Base-by-base conservation (phyloP, 108 stramenopile genomes). In the Fistulifera solaris region DNA sequence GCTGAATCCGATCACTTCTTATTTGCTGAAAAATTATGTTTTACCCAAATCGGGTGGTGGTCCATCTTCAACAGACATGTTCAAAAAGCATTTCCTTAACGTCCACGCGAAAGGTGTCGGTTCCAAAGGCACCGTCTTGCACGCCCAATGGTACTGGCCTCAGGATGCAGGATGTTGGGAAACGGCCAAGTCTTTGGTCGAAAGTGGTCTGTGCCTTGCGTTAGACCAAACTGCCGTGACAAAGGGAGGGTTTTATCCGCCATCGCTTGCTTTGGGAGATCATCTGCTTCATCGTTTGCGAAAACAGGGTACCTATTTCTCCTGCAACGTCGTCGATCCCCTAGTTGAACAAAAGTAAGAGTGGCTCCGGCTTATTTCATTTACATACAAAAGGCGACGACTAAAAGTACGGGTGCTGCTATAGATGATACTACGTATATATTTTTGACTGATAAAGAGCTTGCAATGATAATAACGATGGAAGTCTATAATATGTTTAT, bases 41-140 rank as follows among this genome's bases (percentile, higher is more conserved):
- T 45, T 94, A 11, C 81, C 87, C 1, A 59, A 71, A 50, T 85
- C 87, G 6, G 93, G 93, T 19, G 58, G 87, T 63, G 93, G 93
- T 10, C 93, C 93, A n/a, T 57, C 62, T 21, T 53, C 69, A 52
- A 59, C 82, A 58, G 35, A 51, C 15, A 82, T 89, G 86, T 58
- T 65, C 27, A 52, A 70, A 13, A 81, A 78, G n/a, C 67, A 56
- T 23, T 86, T 65, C 58, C 52, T 80, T 16, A 58, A 59, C 44
- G 52, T 82, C 1, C 53, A 52, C 15, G 81, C 74, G 4, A 55
- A 72, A 35, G 82, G 78, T 4, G 40, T 67, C 13, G 83, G 83
- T 11, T 23, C 66, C 28, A 72, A 83, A 21, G 83, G 85, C 2
- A 77, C 43, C 18, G 63, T 52, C 4, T 70, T 65, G 7, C 61